Percentiles rank a stretch among this genome's conserved stretches.
These are phyloP conservation scores for Alternaria rosae DNA, from an alignment of 2,329 filamentous ascomycete species.

Conservation along the genomic window DNA sequence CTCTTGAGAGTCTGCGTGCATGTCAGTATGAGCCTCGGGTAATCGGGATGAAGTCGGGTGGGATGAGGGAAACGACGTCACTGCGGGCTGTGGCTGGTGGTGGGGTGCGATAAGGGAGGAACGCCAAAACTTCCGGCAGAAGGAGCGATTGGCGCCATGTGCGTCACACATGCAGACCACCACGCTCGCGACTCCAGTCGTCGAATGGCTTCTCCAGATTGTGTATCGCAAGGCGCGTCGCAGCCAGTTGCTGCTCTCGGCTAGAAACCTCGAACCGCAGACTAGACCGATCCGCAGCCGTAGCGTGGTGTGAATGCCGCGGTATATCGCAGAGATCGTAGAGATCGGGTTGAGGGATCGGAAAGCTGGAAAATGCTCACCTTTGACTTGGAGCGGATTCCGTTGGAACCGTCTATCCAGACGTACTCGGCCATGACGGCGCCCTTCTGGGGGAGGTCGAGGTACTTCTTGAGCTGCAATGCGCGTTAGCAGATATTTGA, in stretches of 20 bases:
- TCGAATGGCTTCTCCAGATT: conserved; percentile 11
- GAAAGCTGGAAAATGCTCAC: conserved; percentile 63
- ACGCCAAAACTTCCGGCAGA: conserved; percentile 18
- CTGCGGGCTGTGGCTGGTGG: conserved; percentile 39
- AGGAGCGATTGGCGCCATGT: conserved; percentile 28
- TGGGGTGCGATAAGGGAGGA: conserved; percentile 43
- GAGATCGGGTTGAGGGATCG: not conserved
- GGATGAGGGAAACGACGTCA: conserved; percentile 12
- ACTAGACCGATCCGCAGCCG: conserved; percentile 8
- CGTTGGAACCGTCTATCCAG: conserved; percentile 88
- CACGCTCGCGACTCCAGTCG: conserved; percentile 14
- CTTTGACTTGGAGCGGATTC: conserved; percentile 92
- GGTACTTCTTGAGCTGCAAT: conserved; percentile 85
- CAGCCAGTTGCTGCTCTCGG: conserved; percentile 6
- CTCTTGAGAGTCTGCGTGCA: conserved; percentile 66
- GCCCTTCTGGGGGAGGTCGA: conserved; percentile 88
- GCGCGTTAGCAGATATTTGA: conserved; percentile 27
- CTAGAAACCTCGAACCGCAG: conserved; percentile 4
- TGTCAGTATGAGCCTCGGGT: conserved; percentile 27
- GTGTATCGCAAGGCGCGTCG: conserved; percentile 12
- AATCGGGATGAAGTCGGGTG: conserved; percentile 8
- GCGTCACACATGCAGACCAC: conserved; percentile 29
- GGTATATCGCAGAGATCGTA: not conserved
- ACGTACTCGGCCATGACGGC: conserved; percentile 93
- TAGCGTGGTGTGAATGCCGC: conserved; percentile 17